Evolutionary conservation across 306 rosid genomes (phyloP).

Genomic region (Pyrus pyrifolia): DNA sequence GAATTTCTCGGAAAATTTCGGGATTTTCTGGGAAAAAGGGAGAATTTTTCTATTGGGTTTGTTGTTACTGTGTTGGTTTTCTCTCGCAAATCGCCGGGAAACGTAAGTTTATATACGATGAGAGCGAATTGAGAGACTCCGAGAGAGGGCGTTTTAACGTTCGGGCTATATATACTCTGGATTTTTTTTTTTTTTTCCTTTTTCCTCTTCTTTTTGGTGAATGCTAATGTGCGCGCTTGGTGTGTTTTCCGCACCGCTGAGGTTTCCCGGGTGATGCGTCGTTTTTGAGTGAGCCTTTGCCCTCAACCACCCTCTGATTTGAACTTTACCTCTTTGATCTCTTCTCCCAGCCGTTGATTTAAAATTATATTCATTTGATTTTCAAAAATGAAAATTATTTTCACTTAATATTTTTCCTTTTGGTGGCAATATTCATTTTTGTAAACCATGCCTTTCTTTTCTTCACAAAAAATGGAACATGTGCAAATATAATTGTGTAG

Average conservation of each 20-base stretch:
- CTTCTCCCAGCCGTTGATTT: background rate
- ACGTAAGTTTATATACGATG: slow-evolving; percentile 28
- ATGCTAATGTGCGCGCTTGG: background rate
- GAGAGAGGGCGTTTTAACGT: slow-evolving; percentile 58
- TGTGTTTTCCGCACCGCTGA: background rate
- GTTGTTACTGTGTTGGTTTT: background rate
- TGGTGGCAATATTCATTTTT: background rate
- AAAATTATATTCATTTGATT: background rate
- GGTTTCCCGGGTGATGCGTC: slow-evolving; percentile 18
- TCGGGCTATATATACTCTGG: slow-evolving; percentile 24
- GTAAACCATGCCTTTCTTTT: background rate
- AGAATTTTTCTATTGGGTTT: background rate
- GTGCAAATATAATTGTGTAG: too few species aligned
- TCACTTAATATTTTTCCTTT: background rate
- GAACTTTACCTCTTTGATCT: background rate
- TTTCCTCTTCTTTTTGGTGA: background rate
- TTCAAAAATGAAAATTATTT: background rate
- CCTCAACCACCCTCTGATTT: background rate
- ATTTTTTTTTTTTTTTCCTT: background rate
- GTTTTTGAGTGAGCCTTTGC: background rate
- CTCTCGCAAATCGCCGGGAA: slow-evolving; percentile 44
- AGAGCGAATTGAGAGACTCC: slow-evolving; percentile 1
- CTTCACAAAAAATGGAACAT: background rate
- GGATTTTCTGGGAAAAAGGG: background rate
- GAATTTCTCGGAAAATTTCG: background rate